These are phyloP conservation scores for Colletotrichum caudatum DNA, from an alignment of 2,329 filamentous ascomycete species.

Conservation along the genomic window DNA sequence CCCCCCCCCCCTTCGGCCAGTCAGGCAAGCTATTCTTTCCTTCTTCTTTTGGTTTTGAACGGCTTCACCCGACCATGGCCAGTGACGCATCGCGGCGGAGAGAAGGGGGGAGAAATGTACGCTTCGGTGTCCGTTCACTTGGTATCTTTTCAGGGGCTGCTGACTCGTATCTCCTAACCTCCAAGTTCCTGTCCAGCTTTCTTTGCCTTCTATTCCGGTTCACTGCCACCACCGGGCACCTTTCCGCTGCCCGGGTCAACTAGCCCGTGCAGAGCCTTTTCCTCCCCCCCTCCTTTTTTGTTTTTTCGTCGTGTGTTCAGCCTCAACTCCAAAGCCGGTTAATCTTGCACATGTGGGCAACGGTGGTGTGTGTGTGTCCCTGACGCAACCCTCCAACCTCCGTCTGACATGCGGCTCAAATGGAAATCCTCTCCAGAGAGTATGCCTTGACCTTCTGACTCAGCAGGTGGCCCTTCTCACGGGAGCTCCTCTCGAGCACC, in stretches of 20 bases:
- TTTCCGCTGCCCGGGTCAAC: slow-evolving; percentile 7
- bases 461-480: slow-evolving; percentile 82
- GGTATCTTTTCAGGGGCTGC: slow-evolving; percentile 33
- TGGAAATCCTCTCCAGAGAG: slow-evolving; percentile 80
- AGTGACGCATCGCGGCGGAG: not conserved
- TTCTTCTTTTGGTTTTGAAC: not conserved
- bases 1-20: not conserved
- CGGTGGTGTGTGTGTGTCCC: not conserved
- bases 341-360: slow-evolving; percentile 21
- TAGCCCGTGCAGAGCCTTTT: slow-evolving; percentile 13
- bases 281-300: slow-evolving; percentile 13
- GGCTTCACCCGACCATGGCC: slow-evolving; percentile 24
- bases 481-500: slow-evolving; percentile 73
- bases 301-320: slow-evolving; percentile 5
- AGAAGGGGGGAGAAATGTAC: slow-evolving; percentile 18
- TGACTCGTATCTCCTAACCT: slow-evolving; percentile 12
- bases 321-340: slow-evolving; percentile 30
- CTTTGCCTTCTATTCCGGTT: not conserved
- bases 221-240: slow-evolving; percentile 15
- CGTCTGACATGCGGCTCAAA: slow-evolving; percentile 58
- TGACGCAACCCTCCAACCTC: not conserved
- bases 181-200: slow-evolving; percentile 4
- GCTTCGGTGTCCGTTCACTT: slow-evolving; percentile 39
- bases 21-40: too few relatives aligned
- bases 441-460: slow-evolving; percentile 86